Percentiles rank a stretch among this genome's conserved stretches.
Conservation (phyloP, 2,329 filamentous ascomycete genomes). For the Alternaria arborescens region DNA sequence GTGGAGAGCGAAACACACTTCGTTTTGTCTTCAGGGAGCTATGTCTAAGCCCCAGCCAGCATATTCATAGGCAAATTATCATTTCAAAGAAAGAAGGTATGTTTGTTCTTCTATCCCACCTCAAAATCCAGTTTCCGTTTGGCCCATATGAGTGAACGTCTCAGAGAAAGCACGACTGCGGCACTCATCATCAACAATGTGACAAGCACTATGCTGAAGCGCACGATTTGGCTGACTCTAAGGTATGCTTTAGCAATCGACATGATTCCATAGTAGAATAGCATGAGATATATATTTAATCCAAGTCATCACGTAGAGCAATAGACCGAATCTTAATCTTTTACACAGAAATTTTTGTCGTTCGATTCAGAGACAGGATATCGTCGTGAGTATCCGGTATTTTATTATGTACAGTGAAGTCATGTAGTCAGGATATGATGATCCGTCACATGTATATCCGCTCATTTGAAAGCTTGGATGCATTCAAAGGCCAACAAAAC, state of each 20-base stretch:
- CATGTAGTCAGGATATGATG: background rate
- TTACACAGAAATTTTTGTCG: background rate
- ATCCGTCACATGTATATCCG: background rate
- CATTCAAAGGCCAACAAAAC: background rate
- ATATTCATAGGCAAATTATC: background rate
- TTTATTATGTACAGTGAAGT: constrained; percentile 1
- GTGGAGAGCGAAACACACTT: background rate
- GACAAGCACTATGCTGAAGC: background rate
- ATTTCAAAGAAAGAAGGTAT: background rate
- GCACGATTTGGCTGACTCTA: background rate
- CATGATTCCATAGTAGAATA: background rate
- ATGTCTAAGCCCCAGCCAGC: background rate
- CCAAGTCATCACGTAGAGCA: no score
- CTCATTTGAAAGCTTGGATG: background rate
- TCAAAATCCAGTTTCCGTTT: background rate
- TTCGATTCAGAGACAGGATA: background rate
- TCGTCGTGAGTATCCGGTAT: background rate
- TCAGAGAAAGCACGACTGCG: background rate
- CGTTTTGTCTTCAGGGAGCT: background rate
- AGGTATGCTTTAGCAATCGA: background rate
- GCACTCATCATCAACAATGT: background rate
- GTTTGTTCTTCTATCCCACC: background rate
- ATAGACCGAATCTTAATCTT: background rate
- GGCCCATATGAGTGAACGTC: background rate
- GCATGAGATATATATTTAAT: background rate